Base-by-base conservation (phyloP, 106 monocot genomes). In the Allium fistulosum region DNA sequence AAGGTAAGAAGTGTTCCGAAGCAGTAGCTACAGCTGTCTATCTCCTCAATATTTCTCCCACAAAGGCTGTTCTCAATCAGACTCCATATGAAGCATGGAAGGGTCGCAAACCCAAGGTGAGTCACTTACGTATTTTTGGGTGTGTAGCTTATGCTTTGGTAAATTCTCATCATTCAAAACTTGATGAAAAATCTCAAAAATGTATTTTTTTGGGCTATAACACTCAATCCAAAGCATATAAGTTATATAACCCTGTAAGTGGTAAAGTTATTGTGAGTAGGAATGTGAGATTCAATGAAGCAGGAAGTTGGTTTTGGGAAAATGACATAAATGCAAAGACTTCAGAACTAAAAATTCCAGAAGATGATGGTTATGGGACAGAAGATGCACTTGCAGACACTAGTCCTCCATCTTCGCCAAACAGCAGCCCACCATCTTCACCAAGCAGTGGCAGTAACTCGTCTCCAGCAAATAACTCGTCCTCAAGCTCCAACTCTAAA, bases 231-330 rank as follows among this genome's bases (percentile, higher is more conserved):
- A 58, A 69, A 57, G 57, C 17, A 14, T 69, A 69, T 16, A 16
- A 57, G 9, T 12, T 46, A 46, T 69, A 46, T 53, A 57, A 58
- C 45, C 69, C 57, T 9, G 16, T 55, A 10, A 69, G 7, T 17
- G 17, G 18, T 1, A 22, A 63, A 45, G 6, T 72, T 4, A 0
- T 72, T 0, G 10, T 51, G 2, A 27, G 26, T 8, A 51, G 72
- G 12, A 53, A 62, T 53, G 72, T 62, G 7, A 16, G n/a, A 26
- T 72, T 72, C 51, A 17, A 72, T n/a, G 72, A 63, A 10, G 6
- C 28, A 45, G 45, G 2, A 13, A 45, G 27, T 10, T 63, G 46
- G 51, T n/a, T 37, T 27, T 63, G 72, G 72, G 37, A 37, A 37
- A 9, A 63, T 10, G 47, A 13, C 3, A 14, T 0, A 10, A 10